Percentiles rank a stretch among this genome's conserved stretches.
Conservation (phyloP, 306 rosid genomes). For the Pterocarpus santalinus region DNA sequence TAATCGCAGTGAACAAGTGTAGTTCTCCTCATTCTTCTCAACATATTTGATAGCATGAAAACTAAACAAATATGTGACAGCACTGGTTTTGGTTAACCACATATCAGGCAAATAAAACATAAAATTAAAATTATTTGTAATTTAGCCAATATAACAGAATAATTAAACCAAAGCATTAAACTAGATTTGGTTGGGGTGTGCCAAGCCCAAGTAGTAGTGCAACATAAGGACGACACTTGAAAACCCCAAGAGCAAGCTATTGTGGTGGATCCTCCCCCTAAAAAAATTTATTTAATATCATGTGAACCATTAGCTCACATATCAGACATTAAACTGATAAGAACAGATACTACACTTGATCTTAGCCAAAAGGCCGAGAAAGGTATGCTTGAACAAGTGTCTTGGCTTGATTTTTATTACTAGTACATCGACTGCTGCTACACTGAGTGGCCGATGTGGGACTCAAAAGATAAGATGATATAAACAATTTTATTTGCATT, state of each 20-base stretch:
- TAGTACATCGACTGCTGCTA: too few species aligned
- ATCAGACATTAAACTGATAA: conserved; percentile 15
- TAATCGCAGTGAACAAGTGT: too few species aligned
- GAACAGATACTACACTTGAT: not conserved
- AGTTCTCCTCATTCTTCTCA: too few species aligned
- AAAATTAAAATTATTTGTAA: too few species aligned
- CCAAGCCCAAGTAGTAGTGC: conserved; percentile 13
- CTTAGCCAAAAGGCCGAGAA: conserved; percentile 1
- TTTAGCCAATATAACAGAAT: too few species aligned
- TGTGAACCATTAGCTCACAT: not conserved
- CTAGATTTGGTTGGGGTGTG: not conserved
- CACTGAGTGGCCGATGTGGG: too few species aligned
- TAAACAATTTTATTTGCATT: too few species aligned
- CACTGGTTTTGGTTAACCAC: too few species aligned
- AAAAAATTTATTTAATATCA: conserved; percentile 10
- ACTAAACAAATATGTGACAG: too few species aligned
- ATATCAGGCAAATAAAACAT: too few species aligned
- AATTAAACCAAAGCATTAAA: not conserved
- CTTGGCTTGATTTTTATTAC: not conserved
- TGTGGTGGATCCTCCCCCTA: not conserved
- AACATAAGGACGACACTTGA: not conserved
- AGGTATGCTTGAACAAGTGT: not conserved
- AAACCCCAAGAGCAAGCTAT: conserved; percentile 20
- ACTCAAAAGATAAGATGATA: too few species aligned
- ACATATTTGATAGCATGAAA: too few species aligned